phyloP scores from a whole-genome alignment of 176 grass and related monocot species.

The Poa pratensis region DNA sequence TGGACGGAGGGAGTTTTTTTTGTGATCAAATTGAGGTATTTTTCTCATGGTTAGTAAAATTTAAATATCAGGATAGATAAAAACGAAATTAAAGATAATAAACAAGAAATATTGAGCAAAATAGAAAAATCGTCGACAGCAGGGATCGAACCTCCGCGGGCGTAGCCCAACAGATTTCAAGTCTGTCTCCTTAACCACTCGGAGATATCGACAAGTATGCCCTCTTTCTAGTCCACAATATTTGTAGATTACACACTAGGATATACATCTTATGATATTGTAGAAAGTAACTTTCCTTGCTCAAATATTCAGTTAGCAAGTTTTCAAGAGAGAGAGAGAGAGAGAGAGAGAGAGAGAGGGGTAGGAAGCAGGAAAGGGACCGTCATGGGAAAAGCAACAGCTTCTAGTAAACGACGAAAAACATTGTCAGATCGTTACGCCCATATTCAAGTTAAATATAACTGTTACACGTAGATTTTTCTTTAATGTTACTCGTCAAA shows the following conservation, averaged over 20 bases:
- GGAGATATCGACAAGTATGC: constrained; percentile 58
- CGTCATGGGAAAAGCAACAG: background rate
- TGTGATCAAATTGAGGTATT: no score
- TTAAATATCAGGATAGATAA: no score
- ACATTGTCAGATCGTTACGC: background rate
- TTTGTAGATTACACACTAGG: no score
- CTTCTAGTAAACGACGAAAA: background rate
- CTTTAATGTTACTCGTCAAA: constrained; percentile 1
- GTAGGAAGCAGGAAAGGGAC: no score
- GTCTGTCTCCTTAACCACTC: constrained; percentile 99
- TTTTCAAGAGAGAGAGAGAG: background rate
- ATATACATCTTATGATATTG: no score
- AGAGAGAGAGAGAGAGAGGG: no score
- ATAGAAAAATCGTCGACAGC: constrained; percentile 52
- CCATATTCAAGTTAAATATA: background rate
- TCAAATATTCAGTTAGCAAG: background rate
- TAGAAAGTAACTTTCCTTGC: no score
- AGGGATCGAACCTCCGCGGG: constrained; percentile 92
- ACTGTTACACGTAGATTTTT: background rate
- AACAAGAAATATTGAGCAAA: background rate
- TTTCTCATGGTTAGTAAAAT: no score
- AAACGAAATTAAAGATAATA: no score
- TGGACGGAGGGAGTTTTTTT: no score
- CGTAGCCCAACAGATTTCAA: constrained; percentile 99
- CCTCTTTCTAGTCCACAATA: no score